Evolutionary conservation across 2,329 filamentous ascomycete genomes (phyloP).

Genomic region (Alternaria ventricosa): DNA sequence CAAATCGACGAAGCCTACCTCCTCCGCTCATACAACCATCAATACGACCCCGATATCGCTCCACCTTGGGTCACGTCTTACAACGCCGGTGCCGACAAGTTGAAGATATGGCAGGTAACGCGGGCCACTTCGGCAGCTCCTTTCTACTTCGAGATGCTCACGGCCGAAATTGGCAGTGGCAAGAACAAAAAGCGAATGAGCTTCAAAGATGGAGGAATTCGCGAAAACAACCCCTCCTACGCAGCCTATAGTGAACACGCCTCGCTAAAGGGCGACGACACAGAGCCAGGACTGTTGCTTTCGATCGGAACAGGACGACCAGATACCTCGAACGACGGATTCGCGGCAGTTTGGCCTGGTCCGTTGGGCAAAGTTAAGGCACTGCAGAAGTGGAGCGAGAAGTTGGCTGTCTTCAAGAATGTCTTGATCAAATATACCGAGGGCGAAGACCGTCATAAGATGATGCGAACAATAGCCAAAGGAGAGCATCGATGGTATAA

Average conservation of each 20-base stretch:
- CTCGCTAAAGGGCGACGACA: constrained; percentile 52
- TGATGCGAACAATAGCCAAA: constrained; percentile 54
- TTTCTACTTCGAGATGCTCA: constrained; percentile 59
- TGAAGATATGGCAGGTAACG: constrained; percentile 60
- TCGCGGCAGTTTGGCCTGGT: constrained; percentile 55
- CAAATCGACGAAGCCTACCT: constrained; percentile 57
- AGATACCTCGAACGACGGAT: constrained; percentile 54
- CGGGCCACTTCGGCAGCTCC: constrained; percentile 61
- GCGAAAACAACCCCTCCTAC: constrained; percentile 58
- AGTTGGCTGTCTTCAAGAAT: constrained; percentile 58
- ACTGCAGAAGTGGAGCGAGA: constrained; percentile 56
- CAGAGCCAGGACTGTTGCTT: constrained; percentile 54
- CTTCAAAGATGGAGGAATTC: constrained; percentile 60
- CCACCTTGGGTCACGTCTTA: constrained; percentile 56
- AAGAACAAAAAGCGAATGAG: constrained; percentile 42
- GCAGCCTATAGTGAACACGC: constrained; percentile 57
- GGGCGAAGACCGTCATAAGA: constrained; percentile 56
- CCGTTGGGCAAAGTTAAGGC: constrained; percentile 51
- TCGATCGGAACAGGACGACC: constrained; percentile 57
- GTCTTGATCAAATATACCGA: constrained; percentile 61
- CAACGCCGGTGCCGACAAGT: constrained; percentile 55
- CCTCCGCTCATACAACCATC: constrained; percentile 57
- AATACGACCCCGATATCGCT: constrained; percentile 49
- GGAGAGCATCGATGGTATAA: constrained; percentile 61
- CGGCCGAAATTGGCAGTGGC: constrained; percentile 48